These are phyloP conservation scores for Xylaria sp. DNA, from an alignment of 2,329 filamentous ascomycete species.

Conservation along the genomic window DNA sequence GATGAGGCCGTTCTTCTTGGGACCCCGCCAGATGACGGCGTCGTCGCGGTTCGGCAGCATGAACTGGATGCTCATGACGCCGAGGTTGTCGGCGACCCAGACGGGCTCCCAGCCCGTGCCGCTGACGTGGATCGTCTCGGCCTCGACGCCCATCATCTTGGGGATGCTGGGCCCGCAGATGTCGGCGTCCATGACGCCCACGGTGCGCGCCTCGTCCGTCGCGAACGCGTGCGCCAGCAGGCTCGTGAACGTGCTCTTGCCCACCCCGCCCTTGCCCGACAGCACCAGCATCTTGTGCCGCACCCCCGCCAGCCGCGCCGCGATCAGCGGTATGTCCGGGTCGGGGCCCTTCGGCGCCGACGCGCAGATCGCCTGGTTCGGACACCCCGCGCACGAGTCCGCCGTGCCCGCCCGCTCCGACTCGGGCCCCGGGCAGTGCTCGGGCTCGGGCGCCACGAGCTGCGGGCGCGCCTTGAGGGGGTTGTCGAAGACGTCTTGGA, in stretches of 20 bases:
- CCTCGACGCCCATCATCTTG: conserved; percentile 98
- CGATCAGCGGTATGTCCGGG: conserved; percentile 88
- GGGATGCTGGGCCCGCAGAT: conserved; percentile 96
- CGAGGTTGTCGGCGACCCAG: conserved; percentile 92
- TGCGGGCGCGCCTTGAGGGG: conserved; percentile 78
- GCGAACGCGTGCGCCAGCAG: conserved; percentile 90
- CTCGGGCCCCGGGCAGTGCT: conserved; percentile 93
- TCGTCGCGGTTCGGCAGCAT: conserved; percentile 94
- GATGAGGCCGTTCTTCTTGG: conserved; percentile 98
- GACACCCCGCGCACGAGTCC: conserved; percentile 91
- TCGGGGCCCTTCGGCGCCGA: conserved; percentile 94
- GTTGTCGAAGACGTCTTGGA: conserved; percentile 72
- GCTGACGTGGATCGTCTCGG: conserved; percentile 90
- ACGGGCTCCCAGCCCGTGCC: conserved; percentile 91
- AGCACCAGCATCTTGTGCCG: conserved; percentile 92
- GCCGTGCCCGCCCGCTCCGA: conserved; percentile 69
- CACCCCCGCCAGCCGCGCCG: conserved; percentile 77
- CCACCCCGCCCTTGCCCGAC: conserved; percentile 93
- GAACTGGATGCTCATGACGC: conserved; percentile 97
- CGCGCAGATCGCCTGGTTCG: conserved; percentile 94
- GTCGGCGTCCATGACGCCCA: conserved; percentile 97
- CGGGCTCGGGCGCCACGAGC: conserved; percentile 91
- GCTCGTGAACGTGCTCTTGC: conserved; percentile 91
- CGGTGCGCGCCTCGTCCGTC: conserved; percentile 72
- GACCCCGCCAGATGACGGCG: conserved; percentile 94